Base-by-base conservation (phyloP, 2,329 filamentous ascomycete genomes). In the Dryadomyces sulphureus region DNA sequence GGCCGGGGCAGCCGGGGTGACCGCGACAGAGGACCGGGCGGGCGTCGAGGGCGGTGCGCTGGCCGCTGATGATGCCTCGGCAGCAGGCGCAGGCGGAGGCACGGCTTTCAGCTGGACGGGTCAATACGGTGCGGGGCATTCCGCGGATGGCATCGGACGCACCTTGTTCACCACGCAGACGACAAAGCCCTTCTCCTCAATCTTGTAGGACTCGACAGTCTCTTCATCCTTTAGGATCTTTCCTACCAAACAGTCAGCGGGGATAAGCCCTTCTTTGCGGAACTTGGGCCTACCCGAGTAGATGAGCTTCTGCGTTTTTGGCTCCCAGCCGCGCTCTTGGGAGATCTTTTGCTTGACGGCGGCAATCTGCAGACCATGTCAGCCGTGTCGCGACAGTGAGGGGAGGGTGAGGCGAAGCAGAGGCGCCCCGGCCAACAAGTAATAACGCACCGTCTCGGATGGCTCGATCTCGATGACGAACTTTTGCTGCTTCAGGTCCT, bases 401-500 rank as follows among this genome's bases (percentile, higher is more conserved):
- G 25, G 41, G 45, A 49, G 44, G 34, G 38, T 17, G 12, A 36
- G 20, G 20, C 32, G 2, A 11, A 19, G 17, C 7, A 34, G 22
- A 19, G 32, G 19, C 22, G 12, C 38, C 49, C 50, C 22, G 40
- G 22, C 11, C 19, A 41, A n/a, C 17, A 32, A 14, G 32, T 22
- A 35, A 38, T 43, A 34, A 48, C 83, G 59, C 81, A 95, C 89
- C 64, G 86, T 84, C 62, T 95, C 89, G 54, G 84, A 81, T 53
- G 89, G 86, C 65, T 96, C 89, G 60, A 88, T 86, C 56, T 96
- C 90, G 71, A 98, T 84, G 60, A 81, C 80, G 69, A 98, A 98
- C 73, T 95, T 95, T 65, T 95, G 85, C 67, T 96, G 92, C 74
- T 95, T 96, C 60, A 98, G 76, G 71, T 98, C 92, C 89, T 95